Base-by-base conservation (phyloP, 148 eudicot species). In the Nepenthes gracilis region DNA sequence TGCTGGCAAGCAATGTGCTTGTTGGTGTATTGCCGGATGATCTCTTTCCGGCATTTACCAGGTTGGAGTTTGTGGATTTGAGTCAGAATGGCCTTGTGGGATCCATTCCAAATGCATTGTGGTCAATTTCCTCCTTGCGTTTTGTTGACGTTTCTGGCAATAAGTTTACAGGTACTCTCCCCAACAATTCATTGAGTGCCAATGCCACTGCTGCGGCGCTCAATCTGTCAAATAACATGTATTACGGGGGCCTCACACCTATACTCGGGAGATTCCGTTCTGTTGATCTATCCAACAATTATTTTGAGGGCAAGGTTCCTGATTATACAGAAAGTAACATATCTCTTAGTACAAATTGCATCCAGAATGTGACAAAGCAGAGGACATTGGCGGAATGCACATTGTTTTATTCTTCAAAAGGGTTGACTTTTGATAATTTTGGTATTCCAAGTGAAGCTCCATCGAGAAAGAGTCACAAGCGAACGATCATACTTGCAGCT, bases 151-250 rank as follows among this genome's bases (percentile, higher is more conserved):
- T 70, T 45, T 93, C 99, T 35, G 56, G 54, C 54, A 93, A 93
- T 67, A 83, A 78, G 69, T 89, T 93, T 61, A 76, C 89, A 12
- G 99, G 99, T 54, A 48, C 59, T 23, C 73, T 93, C 64, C 96
- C 89, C 0, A 65, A 71, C 40, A 47, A 58, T 62, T 71, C 68
- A 36, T 50, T 69, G 57, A 67, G 13, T 64, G 59, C 60, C 63
- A 83, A 74, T 72, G 68, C 78, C 65, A 77, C 68, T 52, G 47
- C 61, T 61, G 71, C 81, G 2, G 72, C 73, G 50, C 69, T 83
- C 61, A 84, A 93, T 63, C 71, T 93, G 45, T 86, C 99, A 1
- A 57, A 63, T 50, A 91, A 91, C 66, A 59, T 64, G 73, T 85
- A 85, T 70, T 83, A 85, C 65, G 97, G 93, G 61, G 62, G 48